These are phyloP conservation scores for Prunella vulgaris DNA, from an alignment of 257 asterid genomes.

Conservation along the genomic window DNA sequence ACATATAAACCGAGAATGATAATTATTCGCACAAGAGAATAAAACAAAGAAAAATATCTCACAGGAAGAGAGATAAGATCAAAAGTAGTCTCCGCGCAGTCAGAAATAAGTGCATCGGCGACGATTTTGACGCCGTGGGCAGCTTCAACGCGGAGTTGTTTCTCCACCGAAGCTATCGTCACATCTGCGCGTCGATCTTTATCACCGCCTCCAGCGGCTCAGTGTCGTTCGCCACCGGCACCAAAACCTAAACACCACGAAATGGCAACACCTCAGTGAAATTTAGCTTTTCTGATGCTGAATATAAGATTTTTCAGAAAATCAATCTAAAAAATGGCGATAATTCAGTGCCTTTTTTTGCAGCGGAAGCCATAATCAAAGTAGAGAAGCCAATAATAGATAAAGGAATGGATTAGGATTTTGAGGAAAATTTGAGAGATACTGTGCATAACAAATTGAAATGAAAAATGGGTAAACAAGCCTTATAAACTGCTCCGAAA, in stretches of 20 bases:
- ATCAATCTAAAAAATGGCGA: neutral
- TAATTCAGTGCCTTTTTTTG: slow-evolving; percentile 36
- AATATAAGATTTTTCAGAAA: neutral
- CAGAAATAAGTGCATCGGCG: slow-evolving; percentile 84
- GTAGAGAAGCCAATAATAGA: slow-evolving; percentile 37
- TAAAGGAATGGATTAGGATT: too few relatives aligned
- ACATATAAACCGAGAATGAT: neutral
- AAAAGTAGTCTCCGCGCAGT: slow-evolving; percentile 51
- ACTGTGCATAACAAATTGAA: too few relatives aligned
- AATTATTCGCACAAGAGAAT: neutral
- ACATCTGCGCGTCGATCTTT: slow-evolving; percentile 89
- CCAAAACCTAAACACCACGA: slow-evolving; percentile 61
- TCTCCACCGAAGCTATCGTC: slow-evolving; percentile 89
- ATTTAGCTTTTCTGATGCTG: neutral
- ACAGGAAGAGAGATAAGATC: slow-evolving; percentile 94
- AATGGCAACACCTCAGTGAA: neutral
- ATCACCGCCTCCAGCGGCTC: slow-evolving; percentile 96
- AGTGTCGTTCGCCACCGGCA: slow-evolving; percentile 91
- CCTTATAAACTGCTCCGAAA: too few relatives aligned
- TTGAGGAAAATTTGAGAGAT: too few relatives aligned
- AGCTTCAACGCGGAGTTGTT: slow-evolving; percentile 66
- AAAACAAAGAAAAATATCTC: neutral
- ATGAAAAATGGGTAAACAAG: too few relatives aligned
- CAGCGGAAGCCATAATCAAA: slow-evolving; percentile 67
- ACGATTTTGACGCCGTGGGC: slow-evolving; percentile 68